Evolutionary conservation across 2,329 filamentous ascomycete species (phyloP).

Genomic region (Knufia petricola): DNA sequence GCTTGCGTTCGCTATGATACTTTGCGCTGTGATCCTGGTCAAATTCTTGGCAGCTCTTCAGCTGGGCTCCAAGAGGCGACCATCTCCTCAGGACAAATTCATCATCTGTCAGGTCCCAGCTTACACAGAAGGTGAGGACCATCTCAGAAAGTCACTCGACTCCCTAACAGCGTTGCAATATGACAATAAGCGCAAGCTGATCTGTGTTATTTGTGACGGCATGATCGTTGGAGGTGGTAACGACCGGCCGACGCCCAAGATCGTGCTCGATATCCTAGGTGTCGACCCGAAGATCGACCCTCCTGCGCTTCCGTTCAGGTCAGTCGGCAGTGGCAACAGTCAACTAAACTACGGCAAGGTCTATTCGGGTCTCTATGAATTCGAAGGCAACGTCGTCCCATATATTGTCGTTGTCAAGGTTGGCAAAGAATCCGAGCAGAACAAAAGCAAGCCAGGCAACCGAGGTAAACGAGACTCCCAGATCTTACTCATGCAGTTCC

Average conservation of each 20-base stretch:
- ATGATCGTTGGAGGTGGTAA: constrained; percentile 95
- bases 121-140: constrained; percentile 96
- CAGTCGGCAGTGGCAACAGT: constrained; percentile 75
- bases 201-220: constrained; percentile 93
- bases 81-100: constrained; percentile 91
- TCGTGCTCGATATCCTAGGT: constrained; percentile 91
- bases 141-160: constrained; percentile 82
- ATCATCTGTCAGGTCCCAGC: constrained; percentile 97
- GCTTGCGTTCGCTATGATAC: constrained; percentile 72
- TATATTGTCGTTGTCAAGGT: constrained; percentile 95
- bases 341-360: constrained; percentile 98
- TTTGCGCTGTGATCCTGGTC: constrained; percentile 67
- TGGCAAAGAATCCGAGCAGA: constrained; percentile 90
- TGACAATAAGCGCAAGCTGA: constrained; percentile 96
- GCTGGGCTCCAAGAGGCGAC: constrained; percentile 82
- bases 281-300: constrained; percentile 96
- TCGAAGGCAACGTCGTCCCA: constrained; percentile 91
- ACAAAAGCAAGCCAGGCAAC: constrained; percentile 87
- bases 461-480: constrained; percentile 98
- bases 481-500: constrained; percentile 89
- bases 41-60: constrained; percentile 93
- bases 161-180: constrained; percentile 91
- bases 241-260: constrained; percentile 92
- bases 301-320: constrained; percentile 87
- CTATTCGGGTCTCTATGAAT: constrained; percentile 95